Evolutionary conservation across 768 basidiomycete genomes (phyloP).

Genomic region (Lactifluus volemus): DNA sequence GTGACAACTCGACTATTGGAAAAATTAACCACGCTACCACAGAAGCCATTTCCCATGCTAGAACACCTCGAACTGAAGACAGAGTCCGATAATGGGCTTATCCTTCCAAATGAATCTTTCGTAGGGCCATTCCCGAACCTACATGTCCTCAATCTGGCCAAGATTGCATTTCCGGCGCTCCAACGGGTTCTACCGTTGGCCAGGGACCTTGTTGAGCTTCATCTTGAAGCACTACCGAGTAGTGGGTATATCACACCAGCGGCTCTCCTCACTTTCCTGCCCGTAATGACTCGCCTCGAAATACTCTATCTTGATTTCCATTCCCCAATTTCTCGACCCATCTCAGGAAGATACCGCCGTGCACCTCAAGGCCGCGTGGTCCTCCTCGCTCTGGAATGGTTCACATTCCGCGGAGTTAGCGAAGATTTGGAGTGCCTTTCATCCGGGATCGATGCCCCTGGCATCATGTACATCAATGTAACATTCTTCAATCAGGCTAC

Average conservation of each 20-base stretch:
- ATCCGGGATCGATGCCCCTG: neutral
- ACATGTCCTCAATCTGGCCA: neutral
- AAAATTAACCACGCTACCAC: neutral
- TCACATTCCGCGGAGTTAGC: neutral
- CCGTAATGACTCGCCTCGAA: neutral
- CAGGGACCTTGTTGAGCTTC: neutral
- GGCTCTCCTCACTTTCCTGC: neutral
- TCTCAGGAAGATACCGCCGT: neutral
- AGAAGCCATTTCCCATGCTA: neutral
- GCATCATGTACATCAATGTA: neutral
- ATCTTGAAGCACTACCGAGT: neutral
- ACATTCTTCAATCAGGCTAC: neutral
- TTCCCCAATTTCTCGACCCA: neutral
- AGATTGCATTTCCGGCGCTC: neutral
- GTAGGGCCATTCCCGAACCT: neutral
- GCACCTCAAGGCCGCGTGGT: too few species aligned
- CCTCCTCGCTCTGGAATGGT: neutral
- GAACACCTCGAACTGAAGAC: neutral
- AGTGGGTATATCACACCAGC: neutral
- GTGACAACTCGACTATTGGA: neutral
- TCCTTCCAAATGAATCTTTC: neutral
- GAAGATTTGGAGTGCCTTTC: conserved; percentile 3
- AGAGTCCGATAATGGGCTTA: neutral
- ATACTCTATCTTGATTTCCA: neutral
- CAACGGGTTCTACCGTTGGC: neutral